Evolutionary conservation across 176 grass and related monocot genomes (phyloP).

Genomic region (Elymus sibiricus): DNA sequence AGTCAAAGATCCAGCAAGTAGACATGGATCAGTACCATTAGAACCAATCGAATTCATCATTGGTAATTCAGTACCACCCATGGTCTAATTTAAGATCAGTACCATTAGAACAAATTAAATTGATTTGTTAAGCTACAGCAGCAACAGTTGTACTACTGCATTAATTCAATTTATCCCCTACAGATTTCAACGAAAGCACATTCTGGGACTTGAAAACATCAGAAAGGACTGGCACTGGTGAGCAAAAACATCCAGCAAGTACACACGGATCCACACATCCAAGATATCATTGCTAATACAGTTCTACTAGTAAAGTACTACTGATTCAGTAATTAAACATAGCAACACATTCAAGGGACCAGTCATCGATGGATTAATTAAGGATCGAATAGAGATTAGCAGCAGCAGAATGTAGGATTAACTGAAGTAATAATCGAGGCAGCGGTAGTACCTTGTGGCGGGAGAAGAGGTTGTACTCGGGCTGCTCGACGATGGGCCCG

Average conservation of each 20-base stretch:
- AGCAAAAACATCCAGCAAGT: neutral
- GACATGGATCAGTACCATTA: too few species aligned
- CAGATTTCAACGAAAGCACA: neutral
- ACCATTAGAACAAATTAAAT: too few species aligned
- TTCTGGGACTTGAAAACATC: neutral
- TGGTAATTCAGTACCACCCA: too few species aligned
- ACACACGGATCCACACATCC: too few species aligned
- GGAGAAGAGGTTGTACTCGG: slow-evolving; percentile 89
- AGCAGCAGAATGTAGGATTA: too few species aligned
- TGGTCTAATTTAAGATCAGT: too few species aligned
- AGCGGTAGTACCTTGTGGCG: slow-evolving; percentile 58
- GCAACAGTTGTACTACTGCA: neutral
- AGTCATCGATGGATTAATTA: neutral
- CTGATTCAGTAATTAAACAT: too few species aligned
- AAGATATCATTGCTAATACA: too few species aligned
- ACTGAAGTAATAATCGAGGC: too few species aligned
- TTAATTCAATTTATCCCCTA: neutral
- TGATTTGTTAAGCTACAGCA: neutral
- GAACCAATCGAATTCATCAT: too few species aligned
- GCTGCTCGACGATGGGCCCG: slow-evolving; percentile 81
- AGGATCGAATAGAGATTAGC: neutral
- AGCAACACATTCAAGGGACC: neutral
- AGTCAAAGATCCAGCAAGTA: too few species aligned
- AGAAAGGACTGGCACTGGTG: neutral
- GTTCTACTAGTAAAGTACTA: too few species aligned